These are phyloP conservation scores for Calycina herbarum DNA, from an alignment of 2,329 filamentous ascomycete species.

Conservation along the genomic window DNA sequence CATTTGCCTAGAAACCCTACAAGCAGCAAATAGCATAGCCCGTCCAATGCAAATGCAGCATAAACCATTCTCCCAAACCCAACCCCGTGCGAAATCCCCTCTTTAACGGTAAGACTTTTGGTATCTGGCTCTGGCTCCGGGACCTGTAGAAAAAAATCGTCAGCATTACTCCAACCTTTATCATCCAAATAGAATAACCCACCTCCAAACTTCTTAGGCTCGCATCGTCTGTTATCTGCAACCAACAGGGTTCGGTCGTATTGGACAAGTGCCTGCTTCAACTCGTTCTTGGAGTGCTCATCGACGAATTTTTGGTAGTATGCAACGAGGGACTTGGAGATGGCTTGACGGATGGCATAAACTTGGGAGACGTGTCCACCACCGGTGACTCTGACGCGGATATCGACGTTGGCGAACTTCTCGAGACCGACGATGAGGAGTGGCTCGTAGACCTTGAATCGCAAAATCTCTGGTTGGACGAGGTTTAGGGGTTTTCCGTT, in stretches of 20 bases:
- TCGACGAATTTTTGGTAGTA: conserved; percentile 99
- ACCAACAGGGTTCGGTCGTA: conserved; percentile 98
- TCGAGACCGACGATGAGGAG: conserved; percentile 95
- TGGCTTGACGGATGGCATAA: conserved; percentile 98
- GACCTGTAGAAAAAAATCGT: conserved; percentile 62
- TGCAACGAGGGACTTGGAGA: conserved; percentile 94
- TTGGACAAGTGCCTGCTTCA: conserved; percentile 94
- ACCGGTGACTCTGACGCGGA: conserved; percentile 92
- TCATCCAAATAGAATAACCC: conserved; percentile 18
- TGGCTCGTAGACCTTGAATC: conserved; percentile 99
- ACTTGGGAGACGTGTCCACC: conserved; percentile 98
- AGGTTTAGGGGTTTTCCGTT: conserved; percentile 95
- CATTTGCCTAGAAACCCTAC: conserved; percentile 38
- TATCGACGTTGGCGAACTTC: conserved; percentile 96
- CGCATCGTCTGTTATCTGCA: conserved; percentile 97
- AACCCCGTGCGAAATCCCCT: conserved; percentile 30
- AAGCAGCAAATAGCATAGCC: conserved; percentile 36
- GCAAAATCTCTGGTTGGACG: conserved; percentile 93
- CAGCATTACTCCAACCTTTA: background rate
- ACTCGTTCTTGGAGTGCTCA: conserved; percentile 99
- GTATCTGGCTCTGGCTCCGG: conserved; percentile 92
- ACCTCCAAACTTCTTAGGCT: conserved; percentile 89
- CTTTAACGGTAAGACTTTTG: conserved; percentile 99
- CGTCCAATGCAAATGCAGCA: conserved; percentile 40
- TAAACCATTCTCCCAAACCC: conserved; percentile 36